Evolutionary conservation across 169 alveolate genomes (phyloP), one percentile per base, ranked within the genome.

Genomic region (Prorocentrum cordatum): DNA sequence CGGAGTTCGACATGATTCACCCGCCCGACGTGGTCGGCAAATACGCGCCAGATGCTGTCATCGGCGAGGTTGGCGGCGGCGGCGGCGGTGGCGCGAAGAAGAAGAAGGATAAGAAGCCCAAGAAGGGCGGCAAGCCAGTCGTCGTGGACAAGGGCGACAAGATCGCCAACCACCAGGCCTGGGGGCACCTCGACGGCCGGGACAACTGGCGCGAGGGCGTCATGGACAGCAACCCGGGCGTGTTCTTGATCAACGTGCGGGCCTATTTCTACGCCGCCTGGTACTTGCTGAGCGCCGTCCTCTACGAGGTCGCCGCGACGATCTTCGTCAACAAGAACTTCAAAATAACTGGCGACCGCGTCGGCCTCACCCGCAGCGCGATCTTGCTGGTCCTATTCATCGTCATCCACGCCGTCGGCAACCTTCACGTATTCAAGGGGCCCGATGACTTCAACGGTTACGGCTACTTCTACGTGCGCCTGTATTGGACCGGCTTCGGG

Each of bases 351-450:
- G 64, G 67, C 58, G 92, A 88, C 83, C 86, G 87, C 39, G 29
- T 71, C 32, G 92, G 92, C 20, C 66, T 88, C 84, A 88, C 90
- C 54, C 92, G 92, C 50, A 72, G 89, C 59, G 92, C 92, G 39
- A 88, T 88, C 67, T 31, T 88, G 75, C 75, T 88, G 83, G 58
- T 88, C 67, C 89, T 88, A 66, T 88, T 88, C 84, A 79, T 88
- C 27, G 87, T 79, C 39, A 66, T 88, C 75, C 92, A 88, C 31
- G 92, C 92, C 0, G 86, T 88, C 29, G 92, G 92, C 9, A 88
- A 88, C 66, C 70, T 88, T 24, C 92, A 88, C 89, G 73, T 88
- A 50, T 88, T 88, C 92, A 54, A 45, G 61, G 92, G 87, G 10
- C 87, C 87, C 0, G 87, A 77, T 77, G 87, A 77, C 42, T 77